Evolutionary conservation across 1,284 basidiomycete genomes (phyloP).

Genomic region (Athelia sp.): DNA sequence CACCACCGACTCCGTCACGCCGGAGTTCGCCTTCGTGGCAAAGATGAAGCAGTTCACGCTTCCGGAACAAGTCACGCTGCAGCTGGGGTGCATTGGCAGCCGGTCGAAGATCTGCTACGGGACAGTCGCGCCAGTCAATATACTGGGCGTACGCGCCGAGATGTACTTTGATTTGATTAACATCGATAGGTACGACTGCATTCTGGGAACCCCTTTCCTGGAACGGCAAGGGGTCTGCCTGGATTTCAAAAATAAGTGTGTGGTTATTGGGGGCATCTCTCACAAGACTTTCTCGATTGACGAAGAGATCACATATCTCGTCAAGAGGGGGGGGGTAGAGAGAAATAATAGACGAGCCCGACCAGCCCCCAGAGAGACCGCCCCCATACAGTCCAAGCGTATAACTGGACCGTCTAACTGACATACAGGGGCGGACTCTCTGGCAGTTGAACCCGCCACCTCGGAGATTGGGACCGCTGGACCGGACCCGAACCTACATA

Average conservation of each 20-base stretch:
- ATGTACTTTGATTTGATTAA: slow-evolving; percentile 11
- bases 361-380: no score
- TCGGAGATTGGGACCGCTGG: slow-evolving; percentile 16
- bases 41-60: not conserved
- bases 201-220: slow-evolving; percentile 7
- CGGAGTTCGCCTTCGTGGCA: not conserved
- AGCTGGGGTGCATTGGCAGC: slow-evolving; percentile 12
- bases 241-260: slow-evolving; percentile 6
- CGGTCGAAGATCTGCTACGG: slow-evolving; percentile 10
- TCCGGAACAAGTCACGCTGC: slow-evolving; percentile 7
- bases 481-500: no score
- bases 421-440: not conserved
- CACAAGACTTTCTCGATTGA: not conserved
- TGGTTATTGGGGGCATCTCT: not conserved
- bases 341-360: no score
- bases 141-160: not conserved
- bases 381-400: no score
- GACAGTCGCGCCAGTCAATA: not conserved
- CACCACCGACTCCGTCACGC: not conserved
- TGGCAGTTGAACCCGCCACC: not conserved
- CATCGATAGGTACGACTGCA: slow-evolving; percentile 10
- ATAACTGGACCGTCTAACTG: no score
- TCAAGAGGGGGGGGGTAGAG: no score
- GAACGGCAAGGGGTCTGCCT: not conserved
- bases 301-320: no score